Conservation (phyloP, 2,329 filamentous ascomycete species). For the Bertia moriformis region DNA sequence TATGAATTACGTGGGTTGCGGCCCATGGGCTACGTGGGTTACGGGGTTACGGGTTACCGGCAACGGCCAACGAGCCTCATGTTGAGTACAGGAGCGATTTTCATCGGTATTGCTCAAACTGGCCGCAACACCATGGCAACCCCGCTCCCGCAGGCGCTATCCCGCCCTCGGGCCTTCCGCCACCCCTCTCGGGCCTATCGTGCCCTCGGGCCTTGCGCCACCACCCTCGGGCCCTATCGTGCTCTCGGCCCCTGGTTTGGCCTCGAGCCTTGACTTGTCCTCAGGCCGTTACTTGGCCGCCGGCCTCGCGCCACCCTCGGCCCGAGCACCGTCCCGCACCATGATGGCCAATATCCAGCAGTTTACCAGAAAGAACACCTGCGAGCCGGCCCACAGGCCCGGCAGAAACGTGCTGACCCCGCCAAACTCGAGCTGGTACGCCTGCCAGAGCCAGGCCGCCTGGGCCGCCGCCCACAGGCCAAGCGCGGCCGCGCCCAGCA, state of each 20-base stretch:
- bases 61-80: too few relatives aligned
- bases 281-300: background rate
- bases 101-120: too few relatives aligned
- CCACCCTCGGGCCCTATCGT: conserved; percentile 3
- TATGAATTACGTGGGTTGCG: too few relatives aligned
- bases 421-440: conserved; percentile 63
- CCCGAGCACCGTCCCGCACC: conserved; percentile 41
- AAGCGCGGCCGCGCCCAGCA: conserved; percentile 50
- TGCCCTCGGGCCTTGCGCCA: too few relatives aligned
- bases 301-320: background rate
- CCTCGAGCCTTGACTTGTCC: background rate
- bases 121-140: too few relatives aligned
- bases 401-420: conserved; percentile 74
- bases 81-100: too few relatives aligned
- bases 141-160: too few relatives aligned
- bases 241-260: background rate
- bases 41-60: too few relatives aligned
- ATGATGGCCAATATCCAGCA: conserved; percentile 76
- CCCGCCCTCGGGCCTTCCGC: too few relatives aligned
- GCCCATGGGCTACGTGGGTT: too few relatives aligned
- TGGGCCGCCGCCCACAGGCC: conserved; percentile 65
- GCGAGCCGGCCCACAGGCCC: conserved; percentile 62
- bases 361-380: conserved; percentile 77
- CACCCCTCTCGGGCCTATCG: too few relatives aligned
- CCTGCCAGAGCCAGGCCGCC: conserved; percentile 62